These are phyloP conservation scores for Gypsophila paniculata DNA, from an alignment of 179 eudicot species.

Conservation along the genomic window DNA sequence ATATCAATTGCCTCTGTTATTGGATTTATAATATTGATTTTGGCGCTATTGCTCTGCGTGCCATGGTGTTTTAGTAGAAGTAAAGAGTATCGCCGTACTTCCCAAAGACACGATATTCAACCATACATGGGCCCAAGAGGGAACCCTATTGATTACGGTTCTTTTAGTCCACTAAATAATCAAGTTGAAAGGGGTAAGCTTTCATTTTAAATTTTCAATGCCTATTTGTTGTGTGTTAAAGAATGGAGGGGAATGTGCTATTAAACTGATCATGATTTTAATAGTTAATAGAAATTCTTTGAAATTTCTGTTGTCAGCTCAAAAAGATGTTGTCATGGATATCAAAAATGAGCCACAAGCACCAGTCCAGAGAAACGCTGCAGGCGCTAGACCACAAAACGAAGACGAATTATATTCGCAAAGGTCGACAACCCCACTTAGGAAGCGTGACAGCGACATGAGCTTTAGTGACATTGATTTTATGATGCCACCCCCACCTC, in stretches of 20 bases:
- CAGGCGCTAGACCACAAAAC: constrained; percentile 38
- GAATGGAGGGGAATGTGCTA: no score
- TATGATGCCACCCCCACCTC: constrained; percentile 44
- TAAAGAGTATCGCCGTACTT: constrained; percentile 35
- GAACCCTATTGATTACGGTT: constrained; percentile 16
- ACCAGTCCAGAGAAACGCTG: constrained; percentile 37
- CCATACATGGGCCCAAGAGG: constrained; percentile 54
- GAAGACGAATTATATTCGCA: constrained; percentile 41
- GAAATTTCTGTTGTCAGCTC: constrained; percentile 37
- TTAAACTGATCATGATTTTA: no score
- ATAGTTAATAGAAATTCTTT: constrained; percentile 11
- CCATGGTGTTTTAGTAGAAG: constrained; percentile 57
- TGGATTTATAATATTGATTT: constrained; percentile 51
- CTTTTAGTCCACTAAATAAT: constrained; percentile 16
- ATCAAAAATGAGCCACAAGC: constrained; percentile 51
- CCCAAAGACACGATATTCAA: constrained; percentile 61
- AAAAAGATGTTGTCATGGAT: constrained; percentile 41
- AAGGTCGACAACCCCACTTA: constrained; percentile 38
- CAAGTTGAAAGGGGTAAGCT: constrained; percentile 23
- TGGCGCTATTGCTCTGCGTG: constrained; percentile 55
- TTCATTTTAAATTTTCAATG: not conserved
- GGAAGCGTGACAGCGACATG: constrained; percentile 48
- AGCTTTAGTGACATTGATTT: constrained; percentile 69
- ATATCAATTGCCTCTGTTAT: constrained; percentile 59
- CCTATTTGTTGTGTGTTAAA: constrained; percentile 5